Base-by-base conservation (phyloP, 139 green algal species). In the Trebouxia sp. region DNA sequence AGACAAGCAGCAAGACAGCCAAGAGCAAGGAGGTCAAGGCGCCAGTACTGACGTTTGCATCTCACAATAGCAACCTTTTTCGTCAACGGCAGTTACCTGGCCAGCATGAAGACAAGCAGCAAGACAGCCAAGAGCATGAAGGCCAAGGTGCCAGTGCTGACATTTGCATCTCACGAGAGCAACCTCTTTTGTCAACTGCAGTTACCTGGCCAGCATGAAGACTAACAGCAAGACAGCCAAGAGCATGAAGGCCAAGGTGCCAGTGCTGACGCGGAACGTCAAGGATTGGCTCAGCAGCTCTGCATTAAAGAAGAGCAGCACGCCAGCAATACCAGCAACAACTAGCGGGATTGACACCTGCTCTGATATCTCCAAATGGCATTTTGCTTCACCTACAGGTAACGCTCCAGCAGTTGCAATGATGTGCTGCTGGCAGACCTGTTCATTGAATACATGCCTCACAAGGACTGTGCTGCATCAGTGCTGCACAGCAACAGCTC, bases 161-260 rank as follows among this genome's bases (percentile, higher is more conserved):
- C n/a, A n/a, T n/a, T n/a, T n/a, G n/a, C n/a, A n/a, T n/a, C n/a
- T n/a, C n/a, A n/a, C n/a, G n/a, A n/a, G n/a, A n/a, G n/a, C n/a
- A n/a, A n/a, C n/a, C n/a, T n/a, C n/a, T n/a, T n/a, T n/a, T n/a
- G n/a, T n/a, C n/a, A n/a, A n/a, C n/a, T n/a, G n/a, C n/a, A n/a
- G n/a, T 22, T 11, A 83, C 75, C 82, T 82, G 67, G 82, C 87
- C 22, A 89, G 32, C 26, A 89, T 8, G 51, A 89, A 84, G 10
- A 89, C 53, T 45, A 90, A 39, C 55, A 91, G 80, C 39, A 88
- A 32, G 28, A 78, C 38, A 28, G 88, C 88, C 15, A 91, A 76
- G 14, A 81, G 56, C 66, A 86, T 76, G 47, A 91, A 87, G 15
- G 76, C 79, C 14, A 89, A 26, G 24, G 70, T 86, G 75, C 88